These are phyloP conservation scores for Pythium brassicae DNA, from an alignment of 352 stramenopile species.

Conservation along the genomic window DNA sequence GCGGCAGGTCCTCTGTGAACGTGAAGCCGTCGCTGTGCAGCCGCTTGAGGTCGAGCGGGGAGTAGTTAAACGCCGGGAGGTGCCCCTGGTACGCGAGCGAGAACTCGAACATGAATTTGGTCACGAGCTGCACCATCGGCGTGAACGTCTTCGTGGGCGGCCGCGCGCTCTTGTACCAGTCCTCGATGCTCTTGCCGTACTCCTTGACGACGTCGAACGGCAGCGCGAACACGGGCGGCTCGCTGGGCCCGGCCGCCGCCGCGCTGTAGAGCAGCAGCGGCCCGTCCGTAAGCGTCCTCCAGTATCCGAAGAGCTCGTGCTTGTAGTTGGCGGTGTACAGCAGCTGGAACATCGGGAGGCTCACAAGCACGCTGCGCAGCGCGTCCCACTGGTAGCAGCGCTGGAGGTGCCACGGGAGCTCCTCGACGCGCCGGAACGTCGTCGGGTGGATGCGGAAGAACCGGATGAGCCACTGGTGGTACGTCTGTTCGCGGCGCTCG, in stretches of 20 bases:
- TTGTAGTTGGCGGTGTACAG: constrained; percentile 89
- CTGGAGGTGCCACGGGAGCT: constrained; percentile 92
- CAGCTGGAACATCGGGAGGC: constrained; percentile 90
- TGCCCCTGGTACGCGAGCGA: constrained; percentile 66
- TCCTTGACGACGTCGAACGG: constrained; percentile 91
- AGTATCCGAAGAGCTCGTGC: constrained; percentile 89
- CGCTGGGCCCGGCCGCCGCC: constrained; percentile 1
- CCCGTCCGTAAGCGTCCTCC: constrained; percentile 81
- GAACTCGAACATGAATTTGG: constrained; percentile 90
- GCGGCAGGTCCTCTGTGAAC: constrained; percentile 59
- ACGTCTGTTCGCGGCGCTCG: constrained; percentile 58
- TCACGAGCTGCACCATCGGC: constrained; percentile 72
- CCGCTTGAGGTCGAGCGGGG: constrained; percentile 64
- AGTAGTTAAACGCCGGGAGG: constrained; percentile 71
- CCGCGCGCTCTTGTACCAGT: constrained; percentile 74
- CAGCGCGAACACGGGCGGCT: constrained; percentile 44
- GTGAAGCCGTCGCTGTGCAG: constrained; percentile 71
- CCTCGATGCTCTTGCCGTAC: constrained; percentile 86
- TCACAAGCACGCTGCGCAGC: constrained; percentile 84
- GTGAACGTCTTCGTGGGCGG: constrained; percentile 77
- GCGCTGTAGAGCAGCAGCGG: constrained; percentile 49
- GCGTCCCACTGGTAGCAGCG: constrained; percentile 86
- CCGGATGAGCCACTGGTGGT: constrained; percentile 81
- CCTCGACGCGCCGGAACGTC: constrained; percentile 78
- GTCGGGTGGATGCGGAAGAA: constrained; percentile 81